Evolutionary conservation across 805 yeast species (phyloP).

Genomic region (Torulaspora indica): DNA sequence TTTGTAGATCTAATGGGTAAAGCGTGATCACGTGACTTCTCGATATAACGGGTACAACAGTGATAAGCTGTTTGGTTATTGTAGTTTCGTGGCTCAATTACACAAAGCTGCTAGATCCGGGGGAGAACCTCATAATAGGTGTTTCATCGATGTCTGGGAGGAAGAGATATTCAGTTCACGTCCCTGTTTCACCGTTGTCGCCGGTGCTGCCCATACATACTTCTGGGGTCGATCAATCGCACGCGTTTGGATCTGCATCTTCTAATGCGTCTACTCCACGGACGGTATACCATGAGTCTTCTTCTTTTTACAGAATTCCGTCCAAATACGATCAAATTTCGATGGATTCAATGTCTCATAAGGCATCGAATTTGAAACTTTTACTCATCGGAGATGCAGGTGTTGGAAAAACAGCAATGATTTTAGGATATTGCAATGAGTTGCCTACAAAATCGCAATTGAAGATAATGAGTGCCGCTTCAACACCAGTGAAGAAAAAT

Average conservation of each 20-base stretch:
- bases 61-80: too few species aligned
- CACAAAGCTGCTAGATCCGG: neutral
- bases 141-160: slow-evolving; percentile 12
- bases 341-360: slow-evolving; percentile 10
- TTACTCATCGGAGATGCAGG: slow-evolving; percentile 45
- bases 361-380: slow-evolving; percentile 34
- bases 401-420: slow-evolving; percentile 47
- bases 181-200: slow-evolving; percentile 13
- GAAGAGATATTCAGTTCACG: slow-evolving; percentile 17
- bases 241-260: slow-evolving; percentile 6
- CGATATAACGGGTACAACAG: too few species aligned
- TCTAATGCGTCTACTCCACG: slow-evolving; percentile 14
- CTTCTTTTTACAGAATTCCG: slow-evolving; percentile 9
- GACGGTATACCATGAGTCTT: slow-evolving; percentile 5
- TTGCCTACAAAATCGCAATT: slow-evolving; percentile 28
- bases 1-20: neutral
- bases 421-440: slow-evolving; percentile 41
- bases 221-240: slow-evolving; percentile 9
- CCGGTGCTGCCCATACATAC: slow-evolving; percentile 20
- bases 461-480: slow-evolving; percentile 11
- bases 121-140: neutral
- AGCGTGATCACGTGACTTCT: neutral
- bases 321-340: slow-evolving; percentile 14
- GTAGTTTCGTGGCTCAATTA: too few species aligned
- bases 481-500: slow-evolving; percentile 7